Evolutionary conservation across 805 yeast genomes (phyloP).

Genomic region (Metschnikowia vanudenii): DNA sequence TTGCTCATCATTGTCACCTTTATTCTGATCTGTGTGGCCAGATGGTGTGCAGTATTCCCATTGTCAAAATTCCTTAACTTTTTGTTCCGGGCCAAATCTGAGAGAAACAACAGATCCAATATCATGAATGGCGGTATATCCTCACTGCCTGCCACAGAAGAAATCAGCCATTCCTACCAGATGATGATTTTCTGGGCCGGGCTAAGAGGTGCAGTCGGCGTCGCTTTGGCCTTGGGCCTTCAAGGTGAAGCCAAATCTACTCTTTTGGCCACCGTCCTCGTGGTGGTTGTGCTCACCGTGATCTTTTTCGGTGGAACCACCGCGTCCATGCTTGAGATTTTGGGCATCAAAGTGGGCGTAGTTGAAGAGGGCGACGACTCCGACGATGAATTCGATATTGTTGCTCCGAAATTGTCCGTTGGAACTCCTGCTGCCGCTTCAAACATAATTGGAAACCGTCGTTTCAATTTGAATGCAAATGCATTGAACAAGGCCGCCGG

Average conservation of each 20-base stretch:
- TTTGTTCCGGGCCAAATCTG: slow-evolving; percentile 60
- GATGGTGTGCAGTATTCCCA: slow-evolving; percentile 98
- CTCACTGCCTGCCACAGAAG: slow-evolving; percentile 60
- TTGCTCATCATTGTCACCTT: slow-evolving; percentile 86
- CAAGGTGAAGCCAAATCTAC: slow-evolving; percentile 92
- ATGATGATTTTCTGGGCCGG: slow-evolving; percentile 99
- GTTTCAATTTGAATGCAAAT: slow-evolving; percentile 17
- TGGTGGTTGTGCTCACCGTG: slow-evolving; percentile 94
- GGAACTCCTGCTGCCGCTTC: slow-evolving; percentile 12
- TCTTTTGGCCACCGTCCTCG: slow-evolving; percentile 88
- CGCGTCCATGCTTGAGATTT: slow-evolving; percentile 94
- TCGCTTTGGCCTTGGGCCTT: slow-evolving; percentile 95
- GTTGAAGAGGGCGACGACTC: slow-evolving; percentile 68
- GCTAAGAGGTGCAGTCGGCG: slow-evolving; percentile 98
- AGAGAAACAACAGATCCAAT: slow-evolving; percentile 32
- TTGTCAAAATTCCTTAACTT: slow-evolving; percentile 80
- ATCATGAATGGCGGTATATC: slow-evolving; percentile 40
- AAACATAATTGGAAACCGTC: slow-evolving; percentile 26
- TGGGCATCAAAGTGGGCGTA: slow-evolving; percentile 90
- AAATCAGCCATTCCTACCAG: slow-evolving; percentile 92
- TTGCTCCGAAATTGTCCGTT: slow-evolving; percentile 53
- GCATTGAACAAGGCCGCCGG: slow-evolving; percentile 17
- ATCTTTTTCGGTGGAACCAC: slow-evolving; percentile 98
- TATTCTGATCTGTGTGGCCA: slow-evolving; percentile 84
- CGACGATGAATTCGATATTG: slow-evolving; percentile 95